These are phyloP conservation scores for Cyberlindnera euphorbiae DNA, from an alignment of 805 yeast genomes.

Conservation along the genomic window DNA sequence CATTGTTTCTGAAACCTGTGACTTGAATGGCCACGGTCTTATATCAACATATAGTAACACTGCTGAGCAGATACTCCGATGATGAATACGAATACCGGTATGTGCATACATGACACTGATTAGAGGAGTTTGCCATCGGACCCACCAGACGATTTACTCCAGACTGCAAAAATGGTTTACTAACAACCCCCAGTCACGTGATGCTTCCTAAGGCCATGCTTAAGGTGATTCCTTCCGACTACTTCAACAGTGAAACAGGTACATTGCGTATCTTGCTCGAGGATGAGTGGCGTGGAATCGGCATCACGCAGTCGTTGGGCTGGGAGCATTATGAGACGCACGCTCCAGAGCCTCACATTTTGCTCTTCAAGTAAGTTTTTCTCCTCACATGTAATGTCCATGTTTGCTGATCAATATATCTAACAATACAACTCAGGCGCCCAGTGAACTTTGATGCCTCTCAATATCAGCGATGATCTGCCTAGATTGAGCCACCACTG, in stretches of 20 bases:
- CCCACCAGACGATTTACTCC: too few species aligned
- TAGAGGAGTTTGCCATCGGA: neutral
- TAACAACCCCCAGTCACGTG: conserved; percentile 59
- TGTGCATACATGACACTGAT: conserved; percentile 9
- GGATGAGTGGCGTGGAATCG: conserved; percentile 98
- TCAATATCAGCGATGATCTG: conserved; percentile 20
- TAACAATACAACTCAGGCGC: conserved; percentile 34
- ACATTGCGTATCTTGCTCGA: conserved; percentile 85
- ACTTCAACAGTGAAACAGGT: conserved; percentile 89
- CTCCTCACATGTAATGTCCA: neutral
- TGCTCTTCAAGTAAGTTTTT: conserved; percentile 57
- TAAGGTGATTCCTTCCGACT: conserved; percentile 89
- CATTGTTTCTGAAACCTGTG: too few species aligned
- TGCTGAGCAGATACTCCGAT: conserved; percentile 71
- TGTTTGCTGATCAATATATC: neutral
- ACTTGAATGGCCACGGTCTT: too few species aligned
- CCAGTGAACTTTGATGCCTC: conserved; percentile 48
- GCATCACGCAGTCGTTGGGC: conserved; percentile 94
- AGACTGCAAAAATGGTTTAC: too few species aligned
- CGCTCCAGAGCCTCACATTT: conserved; percentile 96
- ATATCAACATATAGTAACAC: too few species aligned
- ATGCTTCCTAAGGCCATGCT: conserved; percentile 95
- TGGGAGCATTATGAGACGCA: conserved; percentile 99
- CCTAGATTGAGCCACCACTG: too few species aligned
- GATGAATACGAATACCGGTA: conserved; percentile 80